Percentiles rank a stretch among this genome's conserved stretches.
phyloP scores from a whole-genome alignment of 768 basidiomycete species.

The Tulasnella sp. region DNA sequence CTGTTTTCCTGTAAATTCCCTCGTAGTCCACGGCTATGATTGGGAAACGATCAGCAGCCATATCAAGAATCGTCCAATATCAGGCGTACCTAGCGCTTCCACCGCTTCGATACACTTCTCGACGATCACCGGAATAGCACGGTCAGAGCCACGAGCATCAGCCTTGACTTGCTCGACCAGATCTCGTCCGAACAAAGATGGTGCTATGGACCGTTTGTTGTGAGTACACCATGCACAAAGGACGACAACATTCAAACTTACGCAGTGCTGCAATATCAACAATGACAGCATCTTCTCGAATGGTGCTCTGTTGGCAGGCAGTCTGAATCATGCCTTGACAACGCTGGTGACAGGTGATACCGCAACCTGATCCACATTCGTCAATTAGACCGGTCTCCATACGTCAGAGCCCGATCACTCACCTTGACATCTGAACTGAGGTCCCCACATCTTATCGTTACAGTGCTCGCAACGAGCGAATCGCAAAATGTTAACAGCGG shows the following conservation, averaged over 20 bases:
- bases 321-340: constrained; percentile 60
- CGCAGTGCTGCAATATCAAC: constrained; percentile 24
- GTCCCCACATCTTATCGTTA: constrained; percentile 97
- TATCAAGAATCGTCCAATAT: background rate
- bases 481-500: constrained; percentile 75
- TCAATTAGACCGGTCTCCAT: background rate
- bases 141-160: constrained; percentile 48
- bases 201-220: constrained; percentile 34
- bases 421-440: constrained; percentile 87
- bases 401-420: constrained; percentile 30
- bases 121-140: constrained; percentile 74
- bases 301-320: constrained; percentile 45
- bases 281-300: constrained; percentile 12
- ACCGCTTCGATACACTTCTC: constrained; percentile 95
- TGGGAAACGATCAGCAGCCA: background rate
- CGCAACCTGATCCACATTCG: constrained; percentile 46
- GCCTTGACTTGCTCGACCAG: constrained; percentile 71
- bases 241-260: constrained; percentile 18
- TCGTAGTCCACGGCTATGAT: constrained; percentile 86
- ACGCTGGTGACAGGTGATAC: constrained; percentile 75
- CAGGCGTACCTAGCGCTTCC: constrained; percentile 60
- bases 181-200: constrained; percentile 89
- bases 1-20: constrained; percentile 96
- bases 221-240: background rate
- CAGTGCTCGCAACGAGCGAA: constrained; percentile 93